Percentiles rank a stretch among this genome's conserved stretches.
phyloP scores from a whole-genome alignment of 345 rosid genomes.

The Bruguiera sexangula region DNA sequence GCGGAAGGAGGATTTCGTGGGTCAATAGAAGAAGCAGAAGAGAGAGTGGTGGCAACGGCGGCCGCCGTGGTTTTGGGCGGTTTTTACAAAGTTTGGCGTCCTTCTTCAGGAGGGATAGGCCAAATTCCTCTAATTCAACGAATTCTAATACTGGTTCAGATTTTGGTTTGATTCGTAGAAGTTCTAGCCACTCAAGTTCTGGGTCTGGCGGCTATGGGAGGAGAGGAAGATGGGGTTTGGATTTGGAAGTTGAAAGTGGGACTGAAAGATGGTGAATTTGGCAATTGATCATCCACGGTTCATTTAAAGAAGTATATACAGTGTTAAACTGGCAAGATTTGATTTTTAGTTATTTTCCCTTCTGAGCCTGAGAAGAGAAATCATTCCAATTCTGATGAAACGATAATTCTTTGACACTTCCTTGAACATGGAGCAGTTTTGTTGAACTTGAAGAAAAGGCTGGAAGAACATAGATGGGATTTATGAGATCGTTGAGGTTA shows the following conservation, averaged over 20 bases:
- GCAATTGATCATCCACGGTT: constrained; percentile 1
- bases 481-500: background rate
- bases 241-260: constrained; percentile 30
- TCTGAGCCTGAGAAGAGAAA: too few species aligned
- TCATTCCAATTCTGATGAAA: background rate
- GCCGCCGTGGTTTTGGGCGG: constrained; percentile 50
- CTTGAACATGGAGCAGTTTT: background rate
- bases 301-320: background rate
- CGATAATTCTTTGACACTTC: background rate
- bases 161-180: constrained; percentile 33
- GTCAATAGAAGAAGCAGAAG: constrained; percentile 36
- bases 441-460: background rate
- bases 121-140: constrained; percentile 7
- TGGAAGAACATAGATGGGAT: background rate
- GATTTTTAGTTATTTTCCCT: background rate
- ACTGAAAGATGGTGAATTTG: constrained; percentile 20
- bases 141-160: constrained; percentile 14
- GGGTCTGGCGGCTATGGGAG: constrained; percentile 39
- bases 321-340: constrained; percentile 11
- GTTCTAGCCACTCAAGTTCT: constrained; percentile 28
- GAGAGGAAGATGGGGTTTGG: constrained; percentile 25
- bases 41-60: constrained; percentile 14
- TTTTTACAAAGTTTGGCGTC: constrained; percentile 53
- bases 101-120: constrained; percentile 50
- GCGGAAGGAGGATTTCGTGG: constrained; percentile 50